These are phyloP conservation scores for Fusarium stilboides DNA, from an alignment of 2,329 filamentous ascomycete species.

Conservation along the genomic window DNA sequence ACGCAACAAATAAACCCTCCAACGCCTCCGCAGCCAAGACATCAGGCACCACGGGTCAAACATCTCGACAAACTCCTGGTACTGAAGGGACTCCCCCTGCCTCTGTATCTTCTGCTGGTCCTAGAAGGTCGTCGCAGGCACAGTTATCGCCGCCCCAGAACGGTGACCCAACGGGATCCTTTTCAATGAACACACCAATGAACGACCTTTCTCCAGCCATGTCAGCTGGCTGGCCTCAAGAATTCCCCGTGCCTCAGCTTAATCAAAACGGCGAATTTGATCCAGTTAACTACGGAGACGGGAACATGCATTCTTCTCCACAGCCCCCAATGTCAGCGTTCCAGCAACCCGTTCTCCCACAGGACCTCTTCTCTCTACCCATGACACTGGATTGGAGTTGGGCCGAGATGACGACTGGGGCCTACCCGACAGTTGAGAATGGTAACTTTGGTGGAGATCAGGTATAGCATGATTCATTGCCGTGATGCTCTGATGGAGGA, in stretches of 20 bases:
- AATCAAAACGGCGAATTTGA: conserved; percentile 59
- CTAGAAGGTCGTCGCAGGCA: conserved; percentile 37
- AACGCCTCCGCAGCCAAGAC: conserved; percentile 22
- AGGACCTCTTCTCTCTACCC: conserved; percentile 94
- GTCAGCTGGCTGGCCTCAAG: conserved; percentile 64
- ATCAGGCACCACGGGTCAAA: conserved; percentile 15
- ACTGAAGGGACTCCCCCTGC: conserved; percentile 17
- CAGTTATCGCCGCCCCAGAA: conserved; percentile 51
- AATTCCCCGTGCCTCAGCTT: conserved; percentile 57
- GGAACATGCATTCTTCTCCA: conserved; percentile 56
- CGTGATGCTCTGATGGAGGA: conserved; percentile 3
- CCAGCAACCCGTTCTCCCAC: conserved; percentile 90
- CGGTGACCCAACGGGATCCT: conserved; percentile 45
- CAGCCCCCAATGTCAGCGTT: conserved; percentile 62
- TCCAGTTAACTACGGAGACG: conserved; percentile 61
- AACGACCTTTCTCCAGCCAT: conserved; percentile 62
- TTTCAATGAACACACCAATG: conserved; percentile 44
- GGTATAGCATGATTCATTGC: conserved; percentile 13
- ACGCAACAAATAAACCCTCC: conserved; percentile 51
- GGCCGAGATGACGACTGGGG: conserved; percentile 77
- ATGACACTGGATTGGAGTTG: conserved; percentile 95
- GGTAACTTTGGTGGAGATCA: conserved; percentile 62
- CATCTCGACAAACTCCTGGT: conserved; percentile 34
- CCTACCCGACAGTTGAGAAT: conserved; percentile 76
- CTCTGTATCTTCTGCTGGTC: conserved; percentile 14